A percentile compares a stretch with the other conserved stretches of the same genome.
Conservation (phyloP, 352 stramenopile genomes). For the Phytophthora gonapodyides region DNA sequence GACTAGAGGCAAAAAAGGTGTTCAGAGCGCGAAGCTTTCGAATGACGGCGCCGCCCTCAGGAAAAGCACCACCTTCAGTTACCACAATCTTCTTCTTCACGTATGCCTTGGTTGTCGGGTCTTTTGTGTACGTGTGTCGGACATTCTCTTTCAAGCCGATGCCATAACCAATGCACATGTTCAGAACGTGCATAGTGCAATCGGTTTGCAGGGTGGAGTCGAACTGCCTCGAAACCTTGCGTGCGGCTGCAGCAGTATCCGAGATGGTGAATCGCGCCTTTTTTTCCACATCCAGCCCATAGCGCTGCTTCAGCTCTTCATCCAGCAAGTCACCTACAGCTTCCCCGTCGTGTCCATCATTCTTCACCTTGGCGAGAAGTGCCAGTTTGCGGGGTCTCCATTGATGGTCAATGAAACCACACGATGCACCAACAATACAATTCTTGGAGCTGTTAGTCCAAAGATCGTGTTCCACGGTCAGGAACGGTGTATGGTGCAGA, state of each 20-base stretch:
- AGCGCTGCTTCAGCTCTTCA: background rate
- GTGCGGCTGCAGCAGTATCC: slow-evolving; percentile 2
- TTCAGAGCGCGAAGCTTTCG: slow-evolving; percentile 13
- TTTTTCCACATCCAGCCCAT: slow-evolving; percentile 2
- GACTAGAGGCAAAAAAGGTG: slow-evolving; percentile 4
- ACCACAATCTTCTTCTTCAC: slow-evolving; percentile 9
- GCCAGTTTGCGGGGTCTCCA: background rate
- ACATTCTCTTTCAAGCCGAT: slow-evolving; percentile 7
- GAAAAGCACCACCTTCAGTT: slow-evolving; percentile 3
- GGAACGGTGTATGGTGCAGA: background rate
- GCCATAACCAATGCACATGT: slow-evolving; percentile 9
- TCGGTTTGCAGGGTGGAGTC: slow-evolving; percentile 6
- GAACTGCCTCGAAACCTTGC: slow-evolving; percentile 9
- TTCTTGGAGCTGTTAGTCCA: slow-evolving; percentile 10
- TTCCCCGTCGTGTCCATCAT: slow-evolving; percentile 6
- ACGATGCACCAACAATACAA: slow-evolving; percentile 9
- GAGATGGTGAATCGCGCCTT: slow-evolving; percentile 7
- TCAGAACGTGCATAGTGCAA: slow-evolving; percentile 2
- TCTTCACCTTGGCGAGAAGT: background rate
- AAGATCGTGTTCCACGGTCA: slow-evolving; percentile 12
- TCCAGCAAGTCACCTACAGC: background rate
- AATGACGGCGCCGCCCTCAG: slow-evolving; percentile 6
- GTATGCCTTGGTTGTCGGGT: background rate
- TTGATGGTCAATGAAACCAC: background rate
- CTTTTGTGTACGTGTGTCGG: background rate